Conservation (phyloP, 495 filamentous ascomycete genomes). For the Tirmania nivea region DNA sequence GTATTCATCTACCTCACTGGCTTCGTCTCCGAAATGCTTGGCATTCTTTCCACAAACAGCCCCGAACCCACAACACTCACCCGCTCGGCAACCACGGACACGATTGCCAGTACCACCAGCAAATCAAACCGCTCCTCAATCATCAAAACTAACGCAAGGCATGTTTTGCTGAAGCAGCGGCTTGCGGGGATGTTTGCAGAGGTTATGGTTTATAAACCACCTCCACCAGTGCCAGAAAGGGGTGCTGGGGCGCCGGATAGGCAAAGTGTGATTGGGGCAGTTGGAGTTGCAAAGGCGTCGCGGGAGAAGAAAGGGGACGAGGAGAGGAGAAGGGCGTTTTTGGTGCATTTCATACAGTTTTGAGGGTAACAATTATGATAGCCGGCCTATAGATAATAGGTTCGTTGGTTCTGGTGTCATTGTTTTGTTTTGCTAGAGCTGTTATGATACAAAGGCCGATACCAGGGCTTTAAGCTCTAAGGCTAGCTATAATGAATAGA, state of each 20-base stretch:
- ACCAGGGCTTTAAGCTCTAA: too few relatives aligned
- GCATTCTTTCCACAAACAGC: constrained; percentile 1
- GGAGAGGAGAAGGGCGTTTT: constrained; percentile 26
- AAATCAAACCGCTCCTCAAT: constrained; percentile 15
- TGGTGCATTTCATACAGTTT: constrained; percentile 7
- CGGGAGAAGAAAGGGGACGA: constrained; percentile 20
- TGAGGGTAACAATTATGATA: not conserved
- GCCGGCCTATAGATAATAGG: not conserved
- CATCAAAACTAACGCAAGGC: constrained; percentile 20
- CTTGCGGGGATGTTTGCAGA: constrained; percentile 28
- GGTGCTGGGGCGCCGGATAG: not conserved
- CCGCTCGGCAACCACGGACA: not conserved
- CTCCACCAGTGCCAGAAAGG: not conserved
- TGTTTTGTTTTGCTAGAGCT: not conserved
- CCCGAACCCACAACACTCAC: constrained; percentile 1
- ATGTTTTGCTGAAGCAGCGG: constrained; percentile 23
- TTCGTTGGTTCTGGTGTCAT: not conserved
- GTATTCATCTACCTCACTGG: constrained; percentile 18
- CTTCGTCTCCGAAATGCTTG: constrained; percentile 13
- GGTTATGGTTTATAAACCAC: constrained; percentile 23
- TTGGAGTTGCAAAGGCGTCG: constrained; percentile 4
- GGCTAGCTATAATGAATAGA: too few relatives aligned
- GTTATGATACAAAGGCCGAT: too few relatives aligned
- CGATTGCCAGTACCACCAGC: not conserved
- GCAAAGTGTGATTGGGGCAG: not conserved